A percentile compares a stretch with the other conserved stretches of the same genome.
Conservation (phyloP, 2,329 filamentous ascomycete genomes). For the Fusarium sp. region DNA sequence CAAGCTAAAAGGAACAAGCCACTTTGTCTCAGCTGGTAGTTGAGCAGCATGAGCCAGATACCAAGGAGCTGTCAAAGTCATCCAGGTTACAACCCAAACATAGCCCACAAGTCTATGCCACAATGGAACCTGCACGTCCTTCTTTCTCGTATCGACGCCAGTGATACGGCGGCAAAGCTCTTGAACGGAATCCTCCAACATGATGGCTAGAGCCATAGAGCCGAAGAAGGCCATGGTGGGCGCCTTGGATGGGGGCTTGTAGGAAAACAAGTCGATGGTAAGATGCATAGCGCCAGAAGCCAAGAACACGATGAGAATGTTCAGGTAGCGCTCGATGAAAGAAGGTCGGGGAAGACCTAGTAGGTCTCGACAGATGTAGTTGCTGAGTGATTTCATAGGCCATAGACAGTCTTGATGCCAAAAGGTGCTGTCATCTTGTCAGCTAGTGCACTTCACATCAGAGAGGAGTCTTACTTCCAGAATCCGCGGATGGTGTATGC, state of each 20-base stretch:
- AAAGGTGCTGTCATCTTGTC: constrained; percentile 14
- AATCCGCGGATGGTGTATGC: constrained; percentile 26
- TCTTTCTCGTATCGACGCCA: background rate
- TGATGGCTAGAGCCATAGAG: background rate
- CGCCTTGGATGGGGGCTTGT: background rate
- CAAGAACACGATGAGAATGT: constrained; percentile 22
- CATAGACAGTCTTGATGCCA: constrained; percentile 25
- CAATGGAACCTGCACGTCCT: background rate
- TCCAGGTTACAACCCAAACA: constrained; percentile 25
- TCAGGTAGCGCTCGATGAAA: constrained; percentile 15
- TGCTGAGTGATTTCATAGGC: constrained; percentile 30
- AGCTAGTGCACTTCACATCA: background rate
- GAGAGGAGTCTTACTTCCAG: constrained; percentile 21
- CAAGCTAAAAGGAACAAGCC: constrained; percentile 20
- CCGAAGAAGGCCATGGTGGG: constrained; percentile 18
- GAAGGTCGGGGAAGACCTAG: constrained; percentile 15
- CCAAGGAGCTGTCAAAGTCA: constrained; percentile 23
- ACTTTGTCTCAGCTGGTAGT: constrained; percentile 2
- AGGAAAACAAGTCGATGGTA: constrained; percentile 6
- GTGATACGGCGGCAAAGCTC: background rate
- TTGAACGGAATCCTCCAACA: background rate
- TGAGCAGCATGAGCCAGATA: constrained; percentile 18
- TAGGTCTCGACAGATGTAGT: constrained; percentile 19
- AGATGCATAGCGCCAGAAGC: constrained; percentile 19
- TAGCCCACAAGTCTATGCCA: constrained; percentile 32